A percentile compares a stretch with the other conserved stretches of the same genome.
phyloP scores from a whole-genome alignment of 345 rosid genomes.

The Citrus maxima region DNA sequence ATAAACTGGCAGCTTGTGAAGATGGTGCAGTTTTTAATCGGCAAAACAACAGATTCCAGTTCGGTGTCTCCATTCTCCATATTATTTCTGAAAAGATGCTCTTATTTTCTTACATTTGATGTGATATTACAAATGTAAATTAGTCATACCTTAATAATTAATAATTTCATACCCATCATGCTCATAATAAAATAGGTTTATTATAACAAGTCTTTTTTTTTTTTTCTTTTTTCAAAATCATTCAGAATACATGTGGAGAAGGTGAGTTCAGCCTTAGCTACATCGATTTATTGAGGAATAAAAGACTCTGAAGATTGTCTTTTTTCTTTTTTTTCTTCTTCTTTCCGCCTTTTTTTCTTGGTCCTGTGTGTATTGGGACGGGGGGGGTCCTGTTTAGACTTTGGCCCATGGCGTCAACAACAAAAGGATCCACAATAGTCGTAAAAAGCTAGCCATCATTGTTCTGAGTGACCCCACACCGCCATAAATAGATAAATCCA shows the following conservation, averaged over 20 bases:
- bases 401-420: constrained; percentile 23
- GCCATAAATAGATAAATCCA: neutral
- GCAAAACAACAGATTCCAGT: neutral
- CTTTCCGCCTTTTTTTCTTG: too few relatives aligned
- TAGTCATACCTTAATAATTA: too few relatives aligned
- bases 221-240: too few relatives aligned
- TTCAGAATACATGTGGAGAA: neutral
- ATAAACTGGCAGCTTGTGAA: neutral
- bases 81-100: neutral
- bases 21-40: neutral
- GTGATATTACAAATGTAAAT: too few relatives aligned
- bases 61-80: neutral
- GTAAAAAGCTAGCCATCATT: constrained; percentile 15
- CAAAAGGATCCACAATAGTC: constrained; percentile 18
- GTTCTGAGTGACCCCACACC: constrained; percentile 9
- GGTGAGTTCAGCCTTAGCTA: neutral
- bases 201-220: neutral
- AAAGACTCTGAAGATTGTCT: neutral
- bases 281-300: neutral
- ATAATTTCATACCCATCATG: too few relatives aligned
- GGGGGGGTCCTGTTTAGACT: neutral
- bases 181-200: too few relatives aligned
- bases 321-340: too few relatives aligned
- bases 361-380: neutral
- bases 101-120: neutral